Percentiles rank a stretch among this genome's conserved stretches.
phyloP scores from a whole-genome alignment of 2,329 filamentous ascomycete species.

The Nemania diffusa region DNA sequence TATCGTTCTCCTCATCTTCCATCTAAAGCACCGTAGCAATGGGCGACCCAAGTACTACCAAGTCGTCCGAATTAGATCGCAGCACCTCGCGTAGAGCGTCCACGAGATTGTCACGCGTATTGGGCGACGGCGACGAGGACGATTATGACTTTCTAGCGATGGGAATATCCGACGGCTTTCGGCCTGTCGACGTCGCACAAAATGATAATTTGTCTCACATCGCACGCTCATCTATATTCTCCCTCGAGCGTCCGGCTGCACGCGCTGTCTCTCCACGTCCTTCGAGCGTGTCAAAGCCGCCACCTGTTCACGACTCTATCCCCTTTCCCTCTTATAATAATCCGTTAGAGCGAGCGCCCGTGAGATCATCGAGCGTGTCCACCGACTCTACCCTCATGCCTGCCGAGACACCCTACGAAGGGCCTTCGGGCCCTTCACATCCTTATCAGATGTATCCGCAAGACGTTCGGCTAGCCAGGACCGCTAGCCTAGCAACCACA shows the following conservation, averaged over 20 bases:
- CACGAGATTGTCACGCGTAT: constrained; percentile 50
- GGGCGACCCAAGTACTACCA: constrained; percentile 53
- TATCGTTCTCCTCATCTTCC: constrained; percentile 16
- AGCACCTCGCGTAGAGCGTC: constrained; percentile 57
- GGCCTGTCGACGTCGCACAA: constrained; percentile 44
- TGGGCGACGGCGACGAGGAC: constrained; percentile 54
- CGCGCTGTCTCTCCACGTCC: constrained; percentile 52
- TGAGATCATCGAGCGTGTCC: constrained; percentile 50
- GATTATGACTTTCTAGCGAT: constrained; percentile 61
- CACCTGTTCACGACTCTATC: constrained; percentile 60
- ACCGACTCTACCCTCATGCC: constrained; percentile 54
- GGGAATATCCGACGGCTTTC: constrained; percentile 57
- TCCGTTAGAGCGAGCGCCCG: constrained; percentile 48
- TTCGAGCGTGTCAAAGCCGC: constrained; percentile 68
- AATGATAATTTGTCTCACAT: constrained; percentile 35
- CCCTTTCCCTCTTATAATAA: constrained; percentile 63
- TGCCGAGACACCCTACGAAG: constrained; percentile 73
- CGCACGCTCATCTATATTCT: constrained; percentile 39
- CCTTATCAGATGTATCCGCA: constrained; percentile 89
- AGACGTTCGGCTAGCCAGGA: constrained; percentile 61
- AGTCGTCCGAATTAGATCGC: constrained; percentile 54
- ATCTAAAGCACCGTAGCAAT: constrained; percentile 48
- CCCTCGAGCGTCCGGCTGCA: constrained; percentile 37
- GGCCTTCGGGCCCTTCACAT: constrained; percentile 79
- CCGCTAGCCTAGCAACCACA: constrained; percentile 75